Evolutionary conservation across 257 asterid genomes (phyloP).

Genomic region (Penstemon barbatus): DNA sequence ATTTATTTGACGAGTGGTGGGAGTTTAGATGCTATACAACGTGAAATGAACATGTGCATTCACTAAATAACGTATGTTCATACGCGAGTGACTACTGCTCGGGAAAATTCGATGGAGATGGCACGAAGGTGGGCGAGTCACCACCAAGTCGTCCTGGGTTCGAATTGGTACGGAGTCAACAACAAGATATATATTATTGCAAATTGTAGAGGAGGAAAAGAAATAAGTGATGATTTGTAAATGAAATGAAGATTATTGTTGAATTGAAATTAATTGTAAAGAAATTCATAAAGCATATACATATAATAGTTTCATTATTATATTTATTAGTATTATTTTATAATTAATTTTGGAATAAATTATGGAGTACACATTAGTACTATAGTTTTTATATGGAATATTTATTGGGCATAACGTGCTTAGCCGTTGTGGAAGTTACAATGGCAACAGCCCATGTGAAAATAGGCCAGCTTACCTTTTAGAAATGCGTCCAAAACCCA

Average conservation of each 20-base stretch:
- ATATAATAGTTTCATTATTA: not conserved
- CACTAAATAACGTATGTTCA: too few relatives aligned
- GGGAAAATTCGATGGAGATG: slow-evolving; percentile 46
- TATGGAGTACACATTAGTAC: not conserved
- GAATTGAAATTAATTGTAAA: slow-evolving; percentile 33
- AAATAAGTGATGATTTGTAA: slow-evolving; percentile 21
- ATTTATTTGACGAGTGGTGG: slow-evolving; percentile 10
- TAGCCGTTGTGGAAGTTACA: slow-evolving; percentile 40
- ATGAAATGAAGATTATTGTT: slow-evolving; percentile 16
- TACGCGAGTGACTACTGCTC: slow-evolving; percentile 4
- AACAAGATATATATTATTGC: not conserved
- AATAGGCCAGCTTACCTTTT: not conserved
- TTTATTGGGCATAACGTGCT: slow-evolving; percentile 40
- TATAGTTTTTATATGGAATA: not conserved
- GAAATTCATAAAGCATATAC: slow-evolving; percentile 12
- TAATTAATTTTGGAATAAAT: not conserved
- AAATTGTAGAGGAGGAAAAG: not conserved
- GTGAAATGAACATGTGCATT: too few relatives aligned
- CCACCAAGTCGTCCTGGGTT: slow-evolving; percentile 70
- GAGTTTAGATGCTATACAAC: slow-evolving; percentile 7
- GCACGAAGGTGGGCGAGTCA: slow-evolving; percentile 51
- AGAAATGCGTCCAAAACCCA: not conserved
- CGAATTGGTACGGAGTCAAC: slow-evolving; percentile 24
- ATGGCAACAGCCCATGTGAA: slow-evolving; percentile 39
- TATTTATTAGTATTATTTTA: not conserved